Percentiles rank a stretch among this genome's conserved stretches.
phyloP scores from a whole-genome alignment of 2,329 filamentous ascomycete genomes.

The Neonectria coccinea region DNA sequence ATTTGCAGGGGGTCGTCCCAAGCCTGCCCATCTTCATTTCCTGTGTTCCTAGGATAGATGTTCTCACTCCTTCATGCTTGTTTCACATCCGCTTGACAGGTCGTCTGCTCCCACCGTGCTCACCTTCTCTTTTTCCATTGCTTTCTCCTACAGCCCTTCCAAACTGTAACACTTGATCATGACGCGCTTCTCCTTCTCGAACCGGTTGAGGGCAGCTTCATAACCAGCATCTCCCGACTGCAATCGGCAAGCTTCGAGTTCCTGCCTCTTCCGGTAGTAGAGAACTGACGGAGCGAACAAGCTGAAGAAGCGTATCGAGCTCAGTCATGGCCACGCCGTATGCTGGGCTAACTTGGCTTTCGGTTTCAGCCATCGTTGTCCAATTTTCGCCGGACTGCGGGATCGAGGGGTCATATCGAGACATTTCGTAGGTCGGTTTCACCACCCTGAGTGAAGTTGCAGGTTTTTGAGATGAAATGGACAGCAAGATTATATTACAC shows the following conservation, averaged over 20 bases:
- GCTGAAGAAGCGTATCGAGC: conserved; percentile 31
- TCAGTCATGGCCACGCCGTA: conserved; percentile 35
- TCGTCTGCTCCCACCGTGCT: conserved; percentile 18
- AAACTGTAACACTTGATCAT: conserved; percentile 36
- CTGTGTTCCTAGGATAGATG: neutral
- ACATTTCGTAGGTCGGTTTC: conserved; percentile 17
- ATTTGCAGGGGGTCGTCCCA: neutral
- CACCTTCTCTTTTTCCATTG: conserved; percentile 23
- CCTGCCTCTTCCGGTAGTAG: conserved; percentile 27
- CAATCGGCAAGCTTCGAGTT: conserved; percentile 28
- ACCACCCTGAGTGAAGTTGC: neutral
- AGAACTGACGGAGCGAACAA: conserved; percentile 17
- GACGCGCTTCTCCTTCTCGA: conserved; percentile 35
- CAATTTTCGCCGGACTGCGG: conserved; percentile 29
- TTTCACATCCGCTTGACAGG: conserved; percentile 34
- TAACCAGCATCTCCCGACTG: conserved; percentile 28
- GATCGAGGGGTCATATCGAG: conserved; percentile 31
- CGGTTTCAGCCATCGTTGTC: conserved; percentile 28
- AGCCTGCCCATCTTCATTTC: neutral
- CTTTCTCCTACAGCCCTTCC: conserved; percentile 34
- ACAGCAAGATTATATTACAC: conserved; percentile 14
- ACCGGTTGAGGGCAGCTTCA: conserved; percentile 20
- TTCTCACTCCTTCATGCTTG: conserved; percentile 25
- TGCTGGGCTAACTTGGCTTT: conserved; percentile 34
- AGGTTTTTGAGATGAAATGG: neutral